Evolutionary conservation across 192 early-diverging fungal species (phyloP), one percentile per base, ranked within the genome.

Genomic region (Entomortierella parvispora): DNA sequence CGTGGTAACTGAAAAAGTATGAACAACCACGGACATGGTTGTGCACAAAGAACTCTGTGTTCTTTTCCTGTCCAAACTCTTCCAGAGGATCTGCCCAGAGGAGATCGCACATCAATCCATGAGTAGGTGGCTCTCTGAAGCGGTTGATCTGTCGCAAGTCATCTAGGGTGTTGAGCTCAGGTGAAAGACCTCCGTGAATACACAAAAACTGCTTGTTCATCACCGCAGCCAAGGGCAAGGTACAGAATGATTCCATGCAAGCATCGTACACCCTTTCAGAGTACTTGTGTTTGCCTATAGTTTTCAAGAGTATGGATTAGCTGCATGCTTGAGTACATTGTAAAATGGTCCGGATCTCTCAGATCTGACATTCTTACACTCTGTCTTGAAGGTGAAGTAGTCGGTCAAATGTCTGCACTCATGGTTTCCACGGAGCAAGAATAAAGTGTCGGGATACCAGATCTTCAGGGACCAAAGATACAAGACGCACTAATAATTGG

Each of bases 171-270:
- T 91, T 88, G 61, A 98, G 80, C 50, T 98, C 96, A 15, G 97
- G 97, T 17, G 93, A 95, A 22, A 98, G 86, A 43, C 97, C 97
- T 55, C 97, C 97, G 68, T 98, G 97, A 62, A 98, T 92, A 80
- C 97, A 98, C 20, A 98, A 82, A 72, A 97, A 96, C 80, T 97
- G 96, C 75, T 91, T 91, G 85, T 98, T 96, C 91, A 98, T 95
- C 44, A 98, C 83, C 9, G 93, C 93, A 23, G 90, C 95, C 40
- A 98, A 83, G n/a, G 96, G 95, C 43, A 98, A 87, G 3, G 91
- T 87, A 53, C 95, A 96, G 77, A 98, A 98, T 7, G 94, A 93
- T 57, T 93, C 92, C 59, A 96, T 87, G 53, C 93, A 95, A 6
- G 92, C 91, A 52, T 98, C 95, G 79, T 96, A 98, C 33, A 98